phyloP scores from a whole-genome alignment of 2,329 filamentous ascomycete species.

The Fusarium abutilonis region DNA sequence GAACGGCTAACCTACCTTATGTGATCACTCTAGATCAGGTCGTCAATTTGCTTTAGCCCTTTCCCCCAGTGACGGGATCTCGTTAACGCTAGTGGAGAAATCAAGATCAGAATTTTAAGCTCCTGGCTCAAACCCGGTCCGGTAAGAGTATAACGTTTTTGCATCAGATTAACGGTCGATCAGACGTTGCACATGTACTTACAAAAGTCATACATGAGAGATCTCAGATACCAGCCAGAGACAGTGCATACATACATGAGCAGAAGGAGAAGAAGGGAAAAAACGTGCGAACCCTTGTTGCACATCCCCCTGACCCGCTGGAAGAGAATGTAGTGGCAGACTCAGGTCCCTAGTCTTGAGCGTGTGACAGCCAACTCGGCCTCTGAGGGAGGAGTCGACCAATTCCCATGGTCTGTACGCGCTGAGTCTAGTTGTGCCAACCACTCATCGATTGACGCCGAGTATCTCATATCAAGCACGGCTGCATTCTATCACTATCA shows the following conservation, averaged over 20 bases:
- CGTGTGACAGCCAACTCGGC: constrained; percentile 28
- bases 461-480: constrained; percentile 26
- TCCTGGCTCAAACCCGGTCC: constrained; percentile 38
- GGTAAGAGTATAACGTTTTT: constrained; percentile 35
- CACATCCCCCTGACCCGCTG: constrained; percentile 42
- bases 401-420: constrained; percentile 42
- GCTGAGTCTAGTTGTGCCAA: constrained; percentile 38
- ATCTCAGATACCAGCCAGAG: constrained; percentile 30
- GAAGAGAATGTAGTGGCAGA: constrained; percentile 27
- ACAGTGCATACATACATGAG: constrained; percentile 5
- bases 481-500: constrained; percentile 38
- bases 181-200: constrained; percentile 39
- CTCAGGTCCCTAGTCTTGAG: constrained; percentile 17
- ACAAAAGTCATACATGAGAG: constrained; percentile 24
- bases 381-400: constrained; percentile 23
- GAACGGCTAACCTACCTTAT: too few species aligned
- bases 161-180: constrained; percentile 38
- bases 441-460: constrained; percentile 35
- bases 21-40: neutral
- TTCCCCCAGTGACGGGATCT: neutral
- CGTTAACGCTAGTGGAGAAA: constrained; percentile 5
- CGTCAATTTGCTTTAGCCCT: constrained; percentile 12
- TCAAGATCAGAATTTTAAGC: constrained; percentile 16
- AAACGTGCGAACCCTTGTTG: constrained; percentile 39
- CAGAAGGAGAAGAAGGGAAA: constrained; percentile 10